These are phyloP conservation scores for Trichopus zeylanicus DNA, from an alignment of 116 monocot species.

Conservation along the genomic window DNA sequence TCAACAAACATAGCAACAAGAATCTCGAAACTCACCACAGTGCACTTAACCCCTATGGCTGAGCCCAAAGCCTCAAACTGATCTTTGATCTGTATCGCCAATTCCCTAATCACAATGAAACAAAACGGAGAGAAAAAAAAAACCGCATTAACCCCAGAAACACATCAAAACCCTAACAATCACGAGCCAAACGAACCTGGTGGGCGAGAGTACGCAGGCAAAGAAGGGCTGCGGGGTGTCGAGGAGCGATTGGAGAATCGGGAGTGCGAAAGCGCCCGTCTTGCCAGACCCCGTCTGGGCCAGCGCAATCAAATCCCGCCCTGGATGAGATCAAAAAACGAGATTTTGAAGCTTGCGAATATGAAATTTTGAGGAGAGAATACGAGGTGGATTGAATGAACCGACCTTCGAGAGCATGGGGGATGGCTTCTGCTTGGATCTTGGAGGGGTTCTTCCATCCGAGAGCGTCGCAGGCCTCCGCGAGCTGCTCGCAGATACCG, in stretches of 20 bases:
- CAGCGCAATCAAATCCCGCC: slow-evolving; percentile 83
- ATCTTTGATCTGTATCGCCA: slow-evolving; percentile 83
- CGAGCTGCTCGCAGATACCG: slow-evolving; percentile 58
- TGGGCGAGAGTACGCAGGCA: slow-evolving; percentile 86
- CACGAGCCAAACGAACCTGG: slow-evolving; percentile 37
- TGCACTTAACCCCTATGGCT: slow-evolving; percentile 57
- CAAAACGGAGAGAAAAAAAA: background rate
- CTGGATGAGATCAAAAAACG: slow-evolving; percentile 18
- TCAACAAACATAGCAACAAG: too few species aligned
- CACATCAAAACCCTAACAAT: too few species aligned
- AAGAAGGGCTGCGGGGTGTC: slow-evolving; percentile 65
- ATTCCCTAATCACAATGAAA: slow-evolving; percentile 34
- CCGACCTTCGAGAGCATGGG: slow-evolving; percentile 70
- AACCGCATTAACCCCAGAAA: background rate
- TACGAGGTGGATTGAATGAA: background rate
- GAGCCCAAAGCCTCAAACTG: slow-evolving; percentile 92
- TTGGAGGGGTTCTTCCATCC: slow-evolving; percentile 61
- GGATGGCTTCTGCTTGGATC: slow-evolving; percentile 75
- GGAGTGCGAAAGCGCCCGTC: slow-evolving; percentile 91
- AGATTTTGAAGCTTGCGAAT: background rate
- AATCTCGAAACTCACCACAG: slow-evolving; percentile 76
- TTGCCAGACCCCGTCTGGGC: slow-evolving; percentile 94
- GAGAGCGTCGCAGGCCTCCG: slow-evolving; percentile 53
- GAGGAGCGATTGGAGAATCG: slow-evolving; percentile 79
- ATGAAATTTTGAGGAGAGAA: background rate